Base-by-base conservation (phyloP, 2,329 filamentous ascomycete genomes). In the Colletotrichum tofieldiae region DNA sequence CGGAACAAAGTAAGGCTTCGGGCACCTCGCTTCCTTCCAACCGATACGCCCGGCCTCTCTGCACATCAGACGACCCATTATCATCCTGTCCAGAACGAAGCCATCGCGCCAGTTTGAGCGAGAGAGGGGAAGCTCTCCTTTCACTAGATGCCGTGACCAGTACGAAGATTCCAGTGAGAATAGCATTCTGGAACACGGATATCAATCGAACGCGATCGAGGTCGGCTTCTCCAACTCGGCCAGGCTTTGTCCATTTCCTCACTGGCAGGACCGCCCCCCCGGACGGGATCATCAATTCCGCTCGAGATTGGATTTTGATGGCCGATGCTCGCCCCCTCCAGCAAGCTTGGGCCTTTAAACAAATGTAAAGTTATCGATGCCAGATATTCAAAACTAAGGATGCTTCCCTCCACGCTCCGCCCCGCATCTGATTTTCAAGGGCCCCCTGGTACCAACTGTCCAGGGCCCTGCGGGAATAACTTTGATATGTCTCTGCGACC, bases 401-500 rank as follows among this genome's bases (percentile, higher is more conserved):
- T 39, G 12, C 12, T 14, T 6, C 55, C 43, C 37, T 20, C 11
- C 4, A 29, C 37, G 2, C 20, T n/a, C 11, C 32, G 35, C 55
- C 23, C 55, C 55, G 41, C 37, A 18, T 43, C 37, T 43, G 23
- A 41, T 11, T 29, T n/a, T 16, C 55, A 59, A 43, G 23, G 55
- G 35, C 5, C 39, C 23, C 55, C 16, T 58, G 35, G n/a, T 23
- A 29, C 37, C 55, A 18, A 18, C 37, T 6, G 6, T 59, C 55
- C n/a, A 20, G 37, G 55, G n/a, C 14, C 23, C 39, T 41, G 18
- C 35, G 37, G 55, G 23, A 59, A 43, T 29, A 43, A 59, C 55
- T 43, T 59, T 59, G 37, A 8, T 41, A 5, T 39, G 55, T 59
- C 14, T 59, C 55, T 59, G 16, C 37, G 26, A 39, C 55, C 55